These are phyloP conservation scores for Sugiyamaella neomexicana DNA, from an alignment of 1,139 yeast species.

Conservation along the genomic window DNA sequence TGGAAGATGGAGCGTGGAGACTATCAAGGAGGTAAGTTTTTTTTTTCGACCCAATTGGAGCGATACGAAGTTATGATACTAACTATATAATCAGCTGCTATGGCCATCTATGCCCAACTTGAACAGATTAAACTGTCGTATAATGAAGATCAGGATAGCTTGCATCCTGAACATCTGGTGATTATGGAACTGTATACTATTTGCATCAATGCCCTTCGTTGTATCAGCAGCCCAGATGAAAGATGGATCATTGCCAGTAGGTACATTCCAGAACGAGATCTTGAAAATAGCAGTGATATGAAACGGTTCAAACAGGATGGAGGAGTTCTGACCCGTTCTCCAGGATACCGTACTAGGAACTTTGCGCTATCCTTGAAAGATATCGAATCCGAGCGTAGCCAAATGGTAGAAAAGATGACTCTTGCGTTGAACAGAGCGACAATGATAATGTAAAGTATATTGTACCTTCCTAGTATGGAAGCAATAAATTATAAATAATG, in stretches of 20 bases:
- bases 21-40: constrained; percentile 34
- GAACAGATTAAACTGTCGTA: constrained; percentile 22
- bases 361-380: constrained; percentile 27
- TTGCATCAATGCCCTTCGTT: constrained; percentile 35
- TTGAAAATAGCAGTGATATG: constrained; percentile 15
- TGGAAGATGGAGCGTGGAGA: constrained; percentile 41
- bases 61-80: constrained; percentile 1
- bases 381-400: constrained; percentile 25
- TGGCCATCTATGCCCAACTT: constrained; percentile 29
- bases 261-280: constrained; percentile 21
- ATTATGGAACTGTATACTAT: constrained; percentile 23
- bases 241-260: constrained; percentile 36
- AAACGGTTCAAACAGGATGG: constrained; percentile 15
- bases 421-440: not conserved
- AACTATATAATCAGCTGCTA: constrained; percentile 28
- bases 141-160: constrained; percentile 5
- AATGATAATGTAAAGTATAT: constrained; percentile 9
- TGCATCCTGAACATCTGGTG: constrained; percentile 17
- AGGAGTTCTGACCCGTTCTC: not conserved
- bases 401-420: constrained; percentile 18
- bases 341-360: constrained; percentile 23
- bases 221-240: constrained; percentile 31
- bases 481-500: not conserved
- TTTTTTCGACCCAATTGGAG: too few relatives aligned
- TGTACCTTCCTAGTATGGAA: not conserved